Evolutionary conservation across 1,284 basidiomycete species (phyloP), one percentile per base, ranked within the genome.

Genomic region (Cronartium quercuum): DNA sequence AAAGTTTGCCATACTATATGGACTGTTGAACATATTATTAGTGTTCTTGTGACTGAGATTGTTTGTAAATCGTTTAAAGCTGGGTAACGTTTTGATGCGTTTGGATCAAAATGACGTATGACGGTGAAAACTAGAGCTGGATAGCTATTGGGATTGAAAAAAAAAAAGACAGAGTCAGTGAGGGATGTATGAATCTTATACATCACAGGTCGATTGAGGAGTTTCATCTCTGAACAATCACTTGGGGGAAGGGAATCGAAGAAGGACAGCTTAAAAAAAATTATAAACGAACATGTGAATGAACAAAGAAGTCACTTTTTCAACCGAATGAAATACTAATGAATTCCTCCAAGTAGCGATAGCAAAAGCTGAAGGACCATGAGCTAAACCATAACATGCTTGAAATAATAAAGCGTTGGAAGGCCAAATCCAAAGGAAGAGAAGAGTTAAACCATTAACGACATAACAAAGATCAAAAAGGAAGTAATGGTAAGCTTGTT

Each of bases 301-400:
- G 41, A 79, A 80, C 51, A 81, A 78, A 10, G 77, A 78, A 66
- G 79, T 81, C 71, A 81, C 78, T 77, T 81, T 81, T 76, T 81
- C 80, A 65, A 81, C 76, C 29, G 78, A 79, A 66, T 81, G 80
- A 71, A 81, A 81, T 18, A 81, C 80, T 60, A 81, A 78, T 44
- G 80, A 81, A 69, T 81, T 81, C 55, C 80, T 78, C 80, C 80
- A 81, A 0, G 79, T 80, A n/a, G 79, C 78, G 63, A 81, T 80
- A n/a, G 78, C 79, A 0, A 77, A 76, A 64, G 18, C 47, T 0
- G 68, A 61, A n/a, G 77, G 78, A 35, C 80, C 80, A 38, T 80
- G 79, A 6, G 79, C 76, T 4, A 81, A 76, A 34, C 80, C 79
- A 61, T 80, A 81, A 63, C 78, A 79, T 13, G 80, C 80, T 51